Evolutionary conservation across 371 early-diverging fungal genomes (phyloP), one percentile per base, ranked within the genome.

Genomic region (Mucor saturninus): DNA sequence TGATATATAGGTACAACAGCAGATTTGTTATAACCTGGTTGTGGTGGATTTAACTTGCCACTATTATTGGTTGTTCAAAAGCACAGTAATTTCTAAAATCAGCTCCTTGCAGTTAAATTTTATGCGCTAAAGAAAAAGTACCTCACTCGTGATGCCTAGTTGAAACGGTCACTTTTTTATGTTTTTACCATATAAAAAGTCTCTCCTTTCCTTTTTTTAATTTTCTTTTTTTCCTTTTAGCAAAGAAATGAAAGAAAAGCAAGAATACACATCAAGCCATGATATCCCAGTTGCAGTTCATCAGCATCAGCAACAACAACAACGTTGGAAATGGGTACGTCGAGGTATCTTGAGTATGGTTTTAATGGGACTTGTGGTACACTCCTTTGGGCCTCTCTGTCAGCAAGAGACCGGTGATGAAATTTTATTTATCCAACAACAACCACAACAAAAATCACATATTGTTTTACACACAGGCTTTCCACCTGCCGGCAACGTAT

Each of bases 401-500:
- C 26, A 21, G 21, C 21, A 21, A 21, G 21, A 21, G 1, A 21
- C 35, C 11, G 56, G 51, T 5, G 39, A 61, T 28, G 43, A 54
- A 43, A 50, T 50, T 2, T 30, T 59, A 1, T 50, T 59, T 29
- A n/a, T 59, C 4, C 9, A 13, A 7, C 11, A 15, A 38, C 31
- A 4, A 35, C 15, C 2, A 40, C 46, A 64, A 2, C 58, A 65
- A 21, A 63, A 68, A 30, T 42, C 65, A 29, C 53, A 58, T 30
- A 49, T 64, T 4, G 69, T 77, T 7, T 64, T 77, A 26, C 78
- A 77, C 28, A 73, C 73, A 2, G 78, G 78, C 8, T 77, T 77
- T 31, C 77, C 78, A 43, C 65, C 65, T 10, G 29, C 64, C 9
- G 72, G 68, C 15, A 62, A 65, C 37, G 8, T 77, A 3, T 50